Percentiles rank a stretch among this genome's conserved stretches.
Evolutionary conservation across 1,284 basidiomycete genomes (phyloP).

Genomic region (Ganoderma meredithae): DNA sequence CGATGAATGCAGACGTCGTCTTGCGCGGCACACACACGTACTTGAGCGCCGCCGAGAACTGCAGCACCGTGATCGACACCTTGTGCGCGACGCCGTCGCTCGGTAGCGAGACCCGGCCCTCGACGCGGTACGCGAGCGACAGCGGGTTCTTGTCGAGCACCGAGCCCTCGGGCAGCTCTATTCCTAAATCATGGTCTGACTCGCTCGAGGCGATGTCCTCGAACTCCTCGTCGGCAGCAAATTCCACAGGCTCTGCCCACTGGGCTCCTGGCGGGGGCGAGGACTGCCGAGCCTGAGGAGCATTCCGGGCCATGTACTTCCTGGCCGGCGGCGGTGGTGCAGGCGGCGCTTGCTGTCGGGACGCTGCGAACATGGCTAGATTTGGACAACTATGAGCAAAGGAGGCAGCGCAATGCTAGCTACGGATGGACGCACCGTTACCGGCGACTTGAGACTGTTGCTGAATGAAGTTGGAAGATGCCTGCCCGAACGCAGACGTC

Average conservation of each 20-base stretch:
- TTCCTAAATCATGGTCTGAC: neutral
- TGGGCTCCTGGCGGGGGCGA: no score
- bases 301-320: no score
- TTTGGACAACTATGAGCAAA: neutral
- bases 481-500: no score
- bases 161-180: neutral
- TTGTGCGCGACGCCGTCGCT: slow-evolving; percentile 62
- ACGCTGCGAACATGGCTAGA: neutral
- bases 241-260: neutral
- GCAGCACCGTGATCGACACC: slow-evolving; percentile 57
- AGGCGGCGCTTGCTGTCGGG: neutral
- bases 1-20: slow-evolving; percentile 49
- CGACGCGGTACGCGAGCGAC: slow-evolving; percentile 56
- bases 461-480: no score
- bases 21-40: slow-evolving; percentile 59
- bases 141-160: slow-evolving; percentile 47
- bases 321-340: no score
- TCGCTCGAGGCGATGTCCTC: neutral
- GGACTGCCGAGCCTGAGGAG: no score
- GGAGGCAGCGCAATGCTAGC: neutral
- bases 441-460: no score
- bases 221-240: neutral
- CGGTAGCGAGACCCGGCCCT: slow-evolving; percentile 56
- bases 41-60: slow-evolving; percentile 54
- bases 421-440: neutral